These are phyloP conservation scores for Trypanosoma vivax DNA, from an alignment of 208 protist species.

Conservation along the genomic window DNA sequence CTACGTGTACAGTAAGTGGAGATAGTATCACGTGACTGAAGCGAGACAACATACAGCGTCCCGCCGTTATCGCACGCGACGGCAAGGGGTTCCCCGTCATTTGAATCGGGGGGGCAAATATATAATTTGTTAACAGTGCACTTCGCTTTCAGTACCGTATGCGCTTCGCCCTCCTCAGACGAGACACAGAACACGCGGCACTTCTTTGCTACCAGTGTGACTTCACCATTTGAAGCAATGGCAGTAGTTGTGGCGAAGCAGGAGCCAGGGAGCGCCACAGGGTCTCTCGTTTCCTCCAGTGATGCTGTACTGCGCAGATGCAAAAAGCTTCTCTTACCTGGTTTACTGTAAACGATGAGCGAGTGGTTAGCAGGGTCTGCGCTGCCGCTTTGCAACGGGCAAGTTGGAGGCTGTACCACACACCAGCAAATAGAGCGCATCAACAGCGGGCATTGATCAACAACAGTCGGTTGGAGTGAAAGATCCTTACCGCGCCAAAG, in stretches of 20 bases:
- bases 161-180: conserved; percentile 11
- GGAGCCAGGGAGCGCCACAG: conserved; percentile 5
- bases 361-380: neutral
- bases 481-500: conserved; percentile 40
- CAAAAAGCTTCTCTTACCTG: conserved; percentile 9
- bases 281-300: conserved; percentile 15
- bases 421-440: conserved; percentile 8
- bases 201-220: conserved; percentile 23
- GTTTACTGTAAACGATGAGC: conserved; percentile 19
- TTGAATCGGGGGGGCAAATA: too few species aligned
- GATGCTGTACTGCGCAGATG: conserved; percentile 14
- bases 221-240: conserved; percentile 12
- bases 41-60: conserved; percentile 31
- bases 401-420: conserved; percentile 17
- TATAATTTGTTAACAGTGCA: conserved; percentile 19
- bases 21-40: conserved; percentile 18
- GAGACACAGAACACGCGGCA: conserved; percentile 25
- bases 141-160: conserved; percentile 6
- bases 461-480: conserved; percentile 1
- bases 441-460: conserved; percentile 10
- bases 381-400: conserved; percentile 13
- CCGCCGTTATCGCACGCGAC: conserved; percentile 17
- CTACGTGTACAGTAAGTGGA: conserved; percentile 28
- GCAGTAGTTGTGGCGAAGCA: conserved; percentile 14
- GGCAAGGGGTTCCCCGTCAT: conserved; percentile 1